Evolutionary conservation across 768 basidiomycete species (phyloP), one percentile per base, ranked within the genome.

Genomic region (Hygrophorus pudorinus): DNA sequence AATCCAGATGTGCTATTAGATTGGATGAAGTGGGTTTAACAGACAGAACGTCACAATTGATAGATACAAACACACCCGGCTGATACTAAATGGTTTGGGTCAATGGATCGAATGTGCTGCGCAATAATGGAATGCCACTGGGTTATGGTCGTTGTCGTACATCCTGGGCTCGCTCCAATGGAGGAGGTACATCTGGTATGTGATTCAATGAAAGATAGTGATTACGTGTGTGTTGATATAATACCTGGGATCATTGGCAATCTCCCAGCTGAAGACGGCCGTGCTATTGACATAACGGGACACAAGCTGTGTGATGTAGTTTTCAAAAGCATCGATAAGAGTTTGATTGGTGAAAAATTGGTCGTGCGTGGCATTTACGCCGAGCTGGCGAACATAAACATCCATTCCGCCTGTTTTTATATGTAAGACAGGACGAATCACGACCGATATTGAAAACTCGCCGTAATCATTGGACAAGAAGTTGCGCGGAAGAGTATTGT

Each of bases 191-290:
- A 82, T 55, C 79, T 79, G 44, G 17, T 29, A 14, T 0, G 17
- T 52, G 38, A 50, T 20, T 40, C 30, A 52, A 42, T 18, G 34
- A 12, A 3, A 9, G 37, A 18, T 29, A 32, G 35, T 5, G 18
- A 36, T 27, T 3, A 8, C 33, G 4, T 13, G n/a, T 27, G 24
- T 9, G 29, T 16, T 14, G 20, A 18, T n/a, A 14, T 9, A 29
- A 41, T 43, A 79, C 75, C 77, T 73, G 7, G 79, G 67, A 51
- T 83, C 81, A 54, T 83, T 83, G 14, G 78, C 81, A 50, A 80
- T 50, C 54, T 83, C 80, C 76, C 75, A 78, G 16, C 59, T 60
- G 48, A 82, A 67, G 42, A 82, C 54, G n/a, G 67, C 59, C 2
- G 79, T 59, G 41, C 66, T 69, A 40, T 77, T 67, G 12, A 63